Percentiles rank a stretch among this genome's conserved stretches.
These are phyloP conservation scores for Solanum ahanhuiri DNA, from an alignment of 257 asterid species.

Conservation along the genomic window DNA sequence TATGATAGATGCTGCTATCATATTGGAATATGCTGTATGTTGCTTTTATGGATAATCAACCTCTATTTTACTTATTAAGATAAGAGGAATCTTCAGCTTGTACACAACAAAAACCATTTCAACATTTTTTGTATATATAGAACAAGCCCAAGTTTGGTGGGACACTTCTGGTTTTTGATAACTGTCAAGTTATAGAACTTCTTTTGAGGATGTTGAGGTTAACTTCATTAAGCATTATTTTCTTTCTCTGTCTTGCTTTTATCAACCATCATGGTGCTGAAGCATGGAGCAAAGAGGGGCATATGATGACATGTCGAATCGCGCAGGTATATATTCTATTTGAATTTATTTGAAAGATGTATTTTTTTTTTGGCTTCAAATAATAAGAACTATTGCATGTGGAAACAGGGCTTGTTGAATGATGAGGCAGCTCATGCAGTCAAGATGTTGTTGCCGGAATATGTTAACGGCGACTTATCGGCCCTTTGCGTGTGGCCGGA, in stretches of 20 bases:
- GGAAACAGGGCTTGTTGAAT: slow-evolving; percentile 44
- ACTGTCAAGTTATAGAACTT: neutral
- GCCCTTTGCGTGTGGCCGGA: slow-evolving; percentile 89
- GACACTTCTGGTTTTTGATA: neutral
- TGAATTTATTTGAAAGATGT: neutral
- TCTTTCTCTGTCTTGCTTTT: slow-evolving; percentile 20
- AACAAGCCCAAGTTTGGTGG: slow-evolving; percentile 5
- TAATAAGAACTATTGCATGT: neutral
- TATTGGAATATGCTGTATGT: slow-evolving; percentile 11
- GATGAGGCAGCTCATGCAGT: slow-evolving; percentile 61
- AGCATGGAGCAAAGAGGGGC: slow-evolving; percentile 97
- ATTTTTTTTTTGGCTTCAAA: neutral
- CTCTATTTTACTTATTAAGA: slow-evolving; percentile 13
- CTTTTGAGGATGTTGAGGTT: neutral
- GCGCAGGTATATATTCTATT: slow-evolving; percentile 52
- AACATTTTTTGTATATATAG: slow-evolving; percentile 7
- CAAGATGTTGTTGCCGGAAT: slow-evolving; percentile 62
- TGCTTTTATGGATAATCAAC: slow-evolving; percentile 23
- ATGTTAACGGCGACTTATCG: slow-evolving; percentile 61
- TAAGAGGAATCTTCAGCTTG: slow-evolving; percentile 27
- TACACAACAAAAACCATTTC: slow-evolving; percentile 30
- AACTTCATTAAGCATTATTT: slow-evolving; percentile 11
- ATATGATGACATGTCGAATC: slow-evolving; percentile 73
- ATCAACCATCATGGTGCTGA: slow-evolving; percentile 26
- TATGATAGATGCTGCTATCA: neutral